Evolutionary conservation across 2,329 filamentous ascomycete genomes (phyloP).

Genomic region (Neurospora crassa): DNA sequence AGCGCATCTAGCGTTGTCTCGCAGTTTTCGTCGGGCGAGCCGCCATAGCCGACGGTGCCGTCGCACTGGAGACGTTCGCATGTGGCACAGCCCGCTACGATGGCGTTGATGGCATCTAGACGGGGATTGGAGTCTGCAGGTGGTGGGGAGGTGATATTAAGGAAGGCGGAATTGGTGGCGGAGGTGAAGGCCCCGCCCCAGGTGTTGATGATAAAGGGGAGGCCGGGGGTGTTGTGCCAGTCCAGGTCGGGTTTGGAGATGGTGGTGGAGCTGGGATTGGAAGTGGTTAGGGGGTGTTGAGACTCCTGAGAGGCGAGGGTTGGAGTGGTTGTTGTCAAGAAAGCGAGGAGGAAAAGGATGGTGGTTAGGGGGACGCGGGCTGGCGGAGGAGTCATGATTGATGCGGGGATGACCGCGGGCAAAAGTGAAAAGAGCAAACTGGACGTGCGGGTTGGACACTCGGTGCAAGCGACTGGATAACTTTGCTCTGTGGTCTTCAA

Average conservation of each 20-base stretch:
- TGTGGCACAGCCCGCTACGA: slow-evolving; percentile 39
- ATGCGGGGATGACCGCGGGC: background rate
- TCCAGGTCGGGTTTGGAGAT: background rate
- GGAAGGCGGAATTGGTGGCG: slow-evolving; percentile 38
- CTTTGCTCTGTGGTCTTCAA: background rate
- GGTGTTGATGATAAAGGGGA: slow-evolving; percentile 45
- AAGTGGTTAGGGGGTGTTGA: background rate
- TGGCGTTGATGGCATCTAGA: slow-evolving; percentile 36
- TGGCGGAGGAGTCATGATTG: background rate
- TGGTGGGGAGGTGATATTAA: slow-evolving; percentile 20
- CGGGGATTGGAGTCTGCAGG: slow-evolving; percentile 6
- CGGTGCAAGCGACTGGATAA: background rate
- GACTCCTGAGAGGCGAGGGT: background rate
- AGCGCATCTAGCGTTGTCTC: slow-evolving; percentile 51
- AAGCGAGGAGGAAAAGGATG: background rate
- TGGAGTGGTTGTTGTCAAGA: background rate
- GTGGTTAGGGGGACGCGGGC: background rate
- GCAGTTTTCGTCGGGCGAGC: slow-evolving; percentile 45
- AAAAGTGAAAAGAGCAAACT: background rate
- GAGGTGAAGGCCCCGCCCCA: slow-evolving; percentile 43
- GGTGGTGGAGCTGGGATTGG: background rate
- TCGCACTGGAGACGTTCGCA: slow-evolving; percentile 46
- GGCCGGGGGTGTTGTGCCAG: slow-evolving; percentile 23
- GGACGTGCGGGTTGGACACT: background rate
- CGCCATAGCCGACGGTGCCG: slow-evolving; percentile 43